These are phyloP conservation scores for Straminergon stramineum DNA, from an alignment of 225 moss, liverwort and hornwort species.

Conservation along the genomic window DNA sequence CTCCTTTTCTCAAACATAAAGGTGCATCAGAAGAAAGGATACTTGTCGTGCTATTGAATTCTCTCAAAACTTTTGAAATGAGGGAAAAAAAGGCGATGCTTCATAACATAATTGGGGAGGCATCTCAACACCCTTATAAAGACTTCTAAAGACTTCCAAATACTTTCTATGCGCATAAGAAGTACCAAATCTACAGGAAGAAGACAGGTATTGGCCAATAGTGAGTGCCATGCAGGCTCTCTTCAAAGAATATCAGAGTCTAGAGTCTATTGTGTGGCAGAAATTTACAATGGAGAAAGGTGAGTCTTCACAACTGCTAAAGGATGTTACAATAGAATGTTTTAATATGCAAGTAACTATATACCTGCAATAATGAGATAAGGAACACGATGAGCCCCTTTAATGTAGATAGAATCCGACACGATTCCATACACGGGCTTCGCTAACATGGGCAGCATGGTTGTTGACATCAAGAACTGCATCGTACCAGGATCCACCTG, in stretches of 20 bases:
- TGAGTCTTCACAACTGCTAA: not conserved
- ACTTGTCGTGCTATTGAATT: not conserved
- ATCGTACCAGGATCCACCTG: conserved; percentile 76
- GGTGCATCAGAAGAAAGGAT: not conserved
- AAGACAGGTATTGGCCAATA: not conserved
- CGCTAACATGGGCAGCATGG: conserved; percentile 73
- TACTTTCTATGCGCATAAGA: not conserved
- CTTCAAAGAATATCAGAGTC: not conserved
- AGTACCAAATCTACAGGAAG: not conserved
- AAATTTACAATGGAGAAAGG: not conserved
- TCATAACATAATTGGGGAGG: not conserved
- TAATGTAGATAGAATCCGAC: conserved; percentile 69
- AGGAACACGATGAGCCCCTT: conserved; percentile 72
- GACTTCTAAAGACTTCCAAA: not conserved
- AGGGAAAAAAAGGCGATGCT: no score
- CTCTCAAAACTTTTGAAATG: not conserved
- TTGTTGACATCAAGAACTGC: conserved; percentile 78
- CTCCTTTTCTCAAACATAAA: not conserved
- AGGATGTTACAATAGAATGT: not conserved
- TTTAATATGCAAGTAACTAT: not conserved
- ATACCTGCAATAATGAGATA: conserved; percentile 70
- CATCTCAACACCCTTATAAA: not conserved
- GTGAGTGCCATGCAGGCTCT: not conserved
- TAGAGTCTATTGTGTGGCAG: not conserved
- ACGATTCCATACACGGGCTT: conserved; percentile 80